These are phyloP conservation scores for Reutealis trisperma DNA, from an alignment of 345 rosid species.

Conservation along the genomic window DNA sequence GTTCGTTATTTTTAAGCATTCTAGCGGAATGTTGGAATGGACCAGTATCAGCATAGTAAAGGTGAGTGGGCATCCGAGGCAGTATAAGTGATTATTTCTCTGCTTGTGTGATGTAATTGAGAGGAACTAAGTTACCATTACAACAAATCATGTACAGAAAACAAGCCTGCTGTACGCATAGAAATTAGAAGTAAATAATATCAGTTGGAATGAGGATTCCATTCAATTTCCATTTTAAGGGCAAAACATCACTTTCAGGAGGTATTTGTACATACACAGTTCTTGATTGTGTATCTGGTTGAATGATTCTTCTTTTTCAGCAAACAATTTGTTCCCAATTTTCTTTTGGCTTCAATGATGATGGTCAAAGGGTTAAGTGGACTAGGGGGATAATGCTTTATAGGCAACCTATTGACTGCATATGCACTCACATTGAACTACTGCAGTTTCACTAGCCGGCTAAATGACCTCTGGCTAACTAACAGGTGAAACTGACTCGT, in stretches of 20 bases:
- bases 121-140: not conserved
- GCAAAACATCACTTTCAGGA: not conserved
- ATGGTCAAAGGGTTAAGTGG: not conserved
- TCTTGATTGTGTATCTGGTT: not conserved
- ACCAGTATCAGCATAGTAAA: slow-evolving; percentile 14
- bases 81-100: slow-evolving; percentile 21
- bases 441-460: not conserved
- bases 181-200: slow-evolving; percentile 32
- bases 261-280: not conserved
- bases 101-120: slow-evolving; percentile 46
- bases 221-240: not conserved
- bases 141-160: slow-evolving; percentile 34
- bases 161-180: slow-evolving; percentile 25
- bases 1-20: slow-evolving; percentile 3
- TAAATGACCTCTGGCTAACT: not conserved
- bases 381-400: not conserved
- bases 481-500: not conserved
- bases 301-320: not conserved
- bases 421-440: not conserved
- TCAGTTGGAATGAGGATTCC: slow-evolving; percentile 24
- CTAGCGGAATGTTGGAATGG: not conserved
- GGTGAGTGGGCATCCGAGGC: slow-evolving; percentile 47
- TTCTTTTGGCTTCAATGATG: not conserved
- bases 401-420: not conserved
- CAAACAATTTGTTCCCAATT: not conserved